Base-by-base conservation (phyloP, 2,329 filamentous ascomycete genomes). In the Calonectria crousiana region DNA sequence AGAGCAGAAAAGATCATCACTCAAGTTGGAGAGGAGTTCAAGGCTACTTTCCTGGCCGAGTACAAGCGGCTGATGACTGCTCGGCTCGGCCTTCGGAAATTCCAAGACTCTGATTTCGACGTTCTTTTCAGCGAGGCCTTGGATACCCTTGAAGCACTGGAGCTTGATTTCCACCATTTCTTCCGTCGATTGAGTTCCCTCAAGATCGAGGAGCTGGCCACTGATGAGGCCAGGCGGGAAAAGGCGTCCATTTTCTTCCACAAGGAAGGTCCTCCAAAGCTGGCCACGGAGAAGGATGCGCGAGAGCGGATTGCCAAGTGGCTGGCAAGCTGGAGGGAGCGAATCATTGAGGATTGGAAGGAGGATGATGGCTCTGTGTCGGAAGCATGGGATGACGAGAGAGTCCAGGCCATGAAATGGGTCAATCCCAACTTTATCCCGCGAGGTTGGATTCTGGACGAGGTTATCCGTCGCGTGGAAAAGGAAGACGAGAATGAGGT, bases 361-460 rank as follows among this genome's bases (percentile, higher is more conserved):
- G 87, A 88, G 9, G 87, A 87, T 4, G 85, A 85, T 0, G 83
- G 82, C 3, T 75, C 53, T 34, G 79, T 86, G 14, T 82, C 84
- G 0, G 82, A 83, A 3, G 86, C 83, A 2, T 81, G 83, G 20
- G 93, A 97, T 60, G 87, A 85, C 4, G 90, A 93, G 79, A 89
- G 96, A 75, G 90, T 92, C 73, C 84, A 82, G 36, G 91, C 90
- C 16, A 98, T 98, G 97, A 95, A 94, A 86, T 88, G 87, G 32
- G 94, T 96, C 28, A 99, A 99, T 82, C 97, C 97, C 3, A 98
- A 95, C 86, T 99, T 99, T 81, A 88, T 98, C 0, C 95, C 97
- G 0, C 91, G 95, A 60, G 93, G 94, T 23, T 99, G 96, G 96
- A 91, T 99, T 67, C 88, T 99, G 26, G 96, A 98, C 83, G 97